A percentile compares a stretch with the other conserved stretches of the same genome.
phyloP scores from a whole-genome alignment of 2,329 filamentous ascomycete genomes.

The Raffaelea albimanens region DNA sequence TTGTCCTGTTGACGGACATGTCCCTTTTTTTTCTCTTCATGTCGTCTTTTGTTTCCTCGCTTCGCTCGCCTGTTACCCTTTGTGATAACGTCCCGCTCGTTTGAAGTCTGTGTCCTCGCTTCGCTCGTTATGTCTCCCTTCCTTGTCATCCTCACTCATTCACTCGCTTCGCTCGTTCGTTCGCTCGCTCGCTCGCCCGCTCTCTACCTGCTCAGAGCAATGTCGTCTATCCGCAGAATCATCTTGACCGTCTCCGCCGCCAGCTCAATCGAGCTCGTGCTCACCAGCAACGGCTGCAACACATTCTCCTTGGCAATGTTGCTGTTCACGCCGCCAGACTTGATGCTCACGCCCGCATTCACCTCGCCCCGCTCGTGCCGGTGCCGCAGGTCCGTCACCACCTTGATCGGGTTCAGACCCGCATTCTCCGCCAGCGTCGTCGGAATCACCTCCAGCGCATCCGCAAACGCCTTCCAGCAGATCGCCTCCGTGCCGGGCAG shows the following conservation, averaged over 20 bases:
- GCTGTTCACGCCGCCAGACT: constrained; percentile 90
- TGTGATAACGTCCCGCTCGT: no score
- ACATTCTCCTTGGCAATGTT: constrained; percentile 98
- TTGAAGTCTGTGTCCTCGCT: no score
- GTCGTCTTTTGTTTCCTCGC: neutral
- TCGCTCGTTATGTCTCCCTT: neutral
- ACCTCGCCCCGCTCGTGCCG: constrained; percentile 90
- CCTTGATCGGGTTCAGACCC: constrained; percentile 95
- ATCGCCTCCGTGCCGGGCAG: constrained; percentile 89
- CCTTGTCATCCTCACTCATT: neutral
- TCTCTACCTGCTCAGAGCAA: constrained; percentile 50
- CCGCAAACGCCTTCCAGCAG: constrained; percentile 98
- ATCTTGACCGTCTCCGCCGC: constrained; percentile 98
- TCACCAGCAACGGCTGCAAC: constrained; percentile 88
- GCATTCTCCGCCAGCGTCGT: constrained; percentile 97
- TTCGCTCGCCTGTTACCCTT: neutral
- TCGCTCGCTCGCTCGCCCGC: constrained; percentile 2
- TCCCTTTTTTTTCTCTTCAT: neutral
- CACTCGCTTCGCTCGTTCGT: neutral
- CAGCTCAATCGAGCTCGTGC: constrained; percentile 93
- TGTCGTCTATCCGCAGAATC: constrained; percentile 62
- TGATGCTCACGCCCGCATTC: constrained; percentile 96
- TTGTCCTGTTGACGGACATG: neutral
- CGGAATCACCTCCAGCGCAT: constrained; percentile 93
- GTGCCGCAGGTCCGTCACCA: constrained; percentile 90